phyloP scores from a whole-genome alignment of 306 rosid genomes.

The Vigna nakashimae region DNA sequence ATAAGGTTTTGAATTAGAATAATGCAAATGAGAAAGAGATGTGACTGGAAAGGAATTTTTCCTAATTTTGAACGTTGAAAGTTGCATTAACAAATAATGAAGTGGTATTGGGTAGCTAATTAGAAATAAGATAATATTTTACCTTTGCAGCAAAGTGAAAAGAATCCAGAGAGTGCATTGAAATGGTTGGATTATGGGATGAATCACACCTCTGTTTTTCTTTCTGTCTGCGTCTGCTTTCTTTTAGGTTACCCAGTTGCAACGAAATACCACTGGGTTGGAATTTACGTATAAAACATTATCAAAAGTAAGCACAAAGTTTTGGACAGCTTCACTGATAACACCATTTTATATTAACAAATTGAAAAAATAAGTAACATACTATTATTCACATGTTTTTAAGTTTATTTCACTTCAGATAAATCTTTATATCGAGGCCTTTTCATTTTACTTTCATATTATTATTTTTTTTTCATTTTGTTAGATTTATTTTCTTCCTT shows the following conservation, averaged over 20 bases:
- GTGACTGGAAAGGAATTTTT: too few species aligned
- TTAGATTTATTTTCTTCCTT: too few species aligned
- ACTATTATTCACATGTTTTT: too few species aligned
- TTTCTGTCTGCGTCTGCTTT: not conserved
- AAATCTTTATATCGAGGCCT: too few species aligned
- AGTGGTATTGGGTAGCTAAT: not conserved
- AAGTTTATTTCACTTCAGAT: too few species aligned
- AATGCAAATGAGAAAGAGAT: too few species aligned
- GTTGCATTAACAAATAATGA: not conserved
- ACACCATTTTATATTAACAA: not conserved
- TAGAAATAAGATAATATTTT: not conserved
- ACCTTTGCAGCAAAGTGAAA: not conserved
- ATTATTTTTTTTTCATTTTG: too few species aligned
- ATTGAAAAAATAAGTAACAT: too few species aligned
- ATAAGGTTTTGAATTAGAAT: too few species aligned
- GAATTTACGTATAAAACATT: conserved; percentile 14
- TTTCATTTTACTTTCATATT: too few species aligned
- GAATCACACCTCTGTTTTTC: not conserved
- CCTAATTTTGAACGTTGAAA: not conserved
- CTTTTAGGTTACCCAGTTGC: conserved; percentile 18
- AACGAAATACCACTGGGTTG: conserved; percentile 18
- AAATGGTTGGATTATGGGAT: not conserved
- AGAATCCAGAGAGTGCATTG: not conserved
- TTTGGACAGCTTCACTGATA: conserved; percentile 12
- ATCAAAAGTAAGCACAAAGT: not conserved